Evolutionary conservation across 2,329 filamentous ascomycete genomes (phyloP).

Genomic region (Bipolaris victoriae): DNA sequence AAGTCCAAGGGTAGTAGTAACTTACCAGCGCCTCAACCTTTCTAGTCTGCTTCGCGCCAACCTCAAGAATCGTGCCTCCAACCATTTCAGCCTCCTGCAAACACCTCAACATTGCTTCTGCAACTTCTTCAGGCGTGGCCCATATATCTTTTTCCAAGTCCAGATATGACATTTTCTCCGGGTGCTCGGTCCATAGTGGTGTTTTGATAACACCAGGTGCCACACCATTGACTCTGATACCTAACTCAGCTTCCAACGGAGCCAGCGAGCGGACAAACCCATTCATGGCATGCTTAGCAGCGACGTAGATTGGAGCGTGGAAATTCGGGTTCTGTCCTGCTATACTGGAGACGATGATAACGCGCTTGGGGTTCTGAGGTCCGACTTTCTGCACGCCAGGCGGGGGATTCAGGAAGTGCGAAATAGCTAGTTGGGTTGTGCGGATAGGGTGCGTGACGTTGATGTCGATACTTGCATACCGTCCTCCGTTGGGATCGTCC

Average conservation of each 20-base stretch:
- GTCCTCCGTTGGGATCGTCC: slow-evolving; percentile 38
- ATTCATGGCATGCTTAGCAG: slow-evolving; percentile 54
- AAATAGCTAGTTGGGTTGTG: slow-evolving; percentile 55
- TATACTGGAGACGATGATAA: slow-evolving; percentile 54
- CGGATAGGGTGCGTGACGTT: slow-evolving; percentile 58
- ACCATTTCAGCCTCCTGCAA: slow-evolving; percentile 58
- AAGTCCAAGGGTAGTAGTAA: neutral
- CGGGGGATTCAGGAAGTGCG: slow-evolving; percentile 50
- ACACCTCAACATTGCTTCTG: slow-evolving; percentile 63
- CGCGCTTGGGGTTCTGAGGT: slow-evolving; percentile 52
- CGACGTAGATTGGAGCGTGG: slow-evolving; percentile 53
- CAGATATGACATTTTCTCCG: slow-evolving; percentile 63
- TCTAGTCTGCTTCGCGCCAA: slow-evolving; percentile 59
- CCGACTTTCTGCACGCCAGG: slow-evolving; percentile 39
- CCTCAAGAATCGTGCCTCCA: slow-evolving; percentile 60
- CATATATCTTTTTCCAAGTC: slow-evolving; percentile 58
- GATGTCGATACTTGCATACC: slow-evolving; percentile 52
- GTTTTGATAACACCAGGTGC: slow-evolving; percentile 67
- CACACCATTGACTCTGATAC: slow-evolving; percentile 65
- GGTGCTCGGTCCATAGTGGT: slow-evolving; percentile 66
- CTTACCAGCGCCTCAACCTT: slow-evolving; percentile 53
- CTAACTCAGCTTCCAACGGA: slow-evolving; percentile 55
- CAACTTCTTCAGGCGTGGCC: slow-evolving; percentile 67
- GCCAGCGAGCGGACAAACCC: slow-evolving; percentile 59
- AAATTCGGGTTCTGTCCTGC: slow-evolving; percentile 49